Evolutionary conservation across 495 filamentous ascomycete genomes (phyloP).

Genomic region (Tetracladium marchalianum): DNA sequence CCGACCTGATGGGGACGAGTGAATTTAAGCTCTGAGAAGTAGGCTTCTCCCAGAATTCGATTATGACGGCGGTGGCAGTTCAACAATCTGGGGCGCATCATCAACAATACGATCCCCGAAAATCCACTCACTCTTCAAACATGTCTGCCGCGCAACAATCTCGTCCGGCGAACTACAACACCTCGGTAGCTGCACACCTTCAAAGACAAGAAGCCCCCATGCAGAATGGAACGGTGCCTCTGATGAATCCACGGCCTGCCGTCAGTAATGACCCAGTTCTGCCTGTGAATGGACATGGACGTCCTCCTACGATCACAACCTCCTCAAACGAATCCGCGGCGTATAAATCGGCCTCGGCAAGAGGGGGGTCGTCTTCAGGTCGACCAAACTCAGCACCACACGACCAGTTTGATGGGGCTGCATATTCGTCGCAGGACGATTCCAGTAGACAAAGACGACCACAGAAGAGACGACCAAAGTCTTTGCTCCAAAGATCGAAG

Average conservation of each 20-base stretch:
- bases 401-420: not conserved
- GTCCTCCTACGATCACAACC: not conserved
- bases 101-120: constrained; percentile 17
- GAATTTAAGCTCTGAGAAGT: constrained; percentile 7
- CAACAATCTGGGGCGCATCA: constrained; percentile 14
- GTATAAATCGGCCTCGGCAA: not conserved
- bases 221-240: constrained; percentile 8
- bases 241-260: constrained; percentile 9
- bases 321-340: not conserved
- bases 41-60: constrained; percentile 4
- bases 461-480: constrained; percentile 34
- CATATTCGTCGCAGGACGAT: constrained; percentile 19
- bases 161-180: constrained; percentile 38
- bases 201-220: constrained; percentile 9
- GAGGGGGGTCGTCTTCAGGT: not conserved
- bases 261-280: constrained; percentile 16
- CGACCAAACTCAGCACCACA: constrained; percentile 13
- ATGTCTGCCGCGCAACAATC: constrained; percentile 16
- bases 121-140: constrained; percentile 17
- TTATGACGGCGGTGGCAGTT: constrained; percentile 20
- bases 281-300: constrained; percentile 4
- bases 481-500: constrained; percentile 55
- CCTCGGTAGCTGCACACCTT: not conserved
- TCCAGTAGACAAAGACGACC: constrained; percentile 8
- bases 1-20: not conserved